Evolutionary conservation across 2,329 filamentous ascomycete genomes (phyloP), one percentile per base, ranked within the genome.

Genomic region (Ceratocystis colombiana): DNA sequence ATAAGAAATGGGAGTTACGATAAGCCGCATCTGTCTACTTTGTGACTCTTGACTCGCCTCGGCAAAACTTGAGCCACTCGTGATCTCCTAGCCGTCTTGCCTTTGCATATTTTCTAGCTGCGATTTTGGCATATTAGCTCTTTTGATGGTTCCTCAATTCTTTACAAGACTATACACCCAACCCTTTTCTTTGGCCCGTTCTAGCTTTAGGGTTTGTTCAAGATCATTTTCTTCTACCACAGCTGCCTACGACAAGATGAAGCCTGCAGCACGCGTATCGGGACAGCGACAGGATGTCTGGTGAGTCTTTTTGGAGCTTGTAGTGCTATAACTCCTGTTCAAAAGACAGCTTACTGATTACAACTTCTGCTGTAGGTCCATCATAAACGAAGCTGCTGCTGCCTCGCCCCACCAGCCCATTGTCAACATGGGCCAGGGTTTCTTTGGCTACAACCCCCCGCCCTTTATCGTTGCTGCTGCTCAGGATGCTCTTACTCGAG

Each of bases 371-470:
- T 15, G 48, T 64, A 85, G 83, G 83, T 80, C 82, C 70, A 86
- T 87, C 75, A 77, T 87, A 76, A 87, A 87, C 70, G 84, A 87
- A 74, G 84, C 82, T 10, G 84, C 84, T 2, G 81, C 82, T 6
- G 82, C 82, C 37, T 85, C 83, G 30, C 83, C 83, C 20, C 82
- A 79, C 68, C 83, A 85, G 73, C 83, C 84, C 67, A 85, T 87
- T 69, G 80, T 86, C 68, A 87, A 87, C 71, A 79, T 86, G 78
- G 84, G 83, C 33, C 83, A 85, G 73, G 83, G 83, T 65, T 90
- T 90, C 80, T 92, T 90, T 71, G 93, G 93, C 67, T 97, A 97
- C 76, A 97, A 97, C 74, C 93, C 93, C 66, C 93, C 93, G 6
- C 77, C 87, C 45, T 97, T 96, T 76, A 90, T 96, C 70, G 80